These are phyloP conservation scores for Xylaria sp. DNA, from an alignment of 2,329 filamentous ascomycete species.

Conservation along the genomic window DNA sequence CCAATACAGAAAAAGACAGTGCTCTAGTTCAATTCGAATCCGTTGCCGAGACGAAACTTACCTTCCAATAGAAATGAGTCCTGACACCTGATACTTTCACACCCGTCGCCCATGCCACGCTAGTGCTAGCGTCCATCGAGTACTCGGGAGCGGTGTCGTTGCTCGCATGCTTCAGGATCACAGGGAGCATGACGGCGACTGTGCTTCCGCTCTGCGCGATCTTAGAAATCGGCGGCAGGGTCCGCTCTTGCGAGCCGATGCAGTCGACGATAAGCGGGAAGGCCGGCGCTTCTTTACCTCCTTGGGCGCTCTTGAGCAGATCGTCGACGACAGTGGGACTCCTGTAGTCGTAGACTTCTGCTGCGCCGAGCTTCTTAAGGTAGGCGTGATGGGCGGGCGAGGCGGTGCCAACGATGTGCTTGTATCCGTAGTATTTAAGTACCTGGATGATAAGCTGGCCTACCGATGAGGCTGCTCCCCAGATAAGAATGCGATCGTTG, in stretches of 20 bases:
- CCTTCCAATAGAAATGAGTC: slow-evolving; percentile 59
- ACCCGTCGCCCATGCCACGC: slow-evolving; percentile 56
- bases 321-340: slow-evolving; percentile 44
- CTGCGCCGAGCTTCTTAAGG: slow-evolving; percentile 52
- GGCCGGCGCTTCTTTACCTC: slow-evolving; percentile 30
- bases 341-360: slow-evolving; percentile 54
- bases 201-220: slow-evolving; percentile 55
- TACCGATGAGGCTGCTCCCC: slow-evolving; percentile 60
- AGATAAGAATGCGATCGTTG: slow-evolving; percentile 52
- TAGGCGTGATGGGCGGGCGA: slow-evolving; percentile 52
- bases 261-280: slow-evolving; percentile 60
- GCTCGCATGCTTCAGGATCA: slow-evolving; percentile 60
- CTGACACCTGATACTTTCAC: slow-evolving; percentile 60
- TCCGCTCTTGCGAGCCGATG: slow-evolving; percentile 56
- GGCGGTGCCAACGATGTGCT: slow-evolving; percentile 54
- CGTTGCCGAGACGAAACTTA: slow-evolving; percentile 37
- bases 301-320: slow-evolving; percentile 33
- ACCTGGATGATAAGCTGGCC: slow-evolving; percentile 58
- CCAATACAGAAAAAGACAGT: not conserved
- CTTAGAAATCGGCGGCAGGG: slow-evolving; percentile 54
- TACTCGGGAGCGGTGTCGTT: slow-evolving; percentile 56
- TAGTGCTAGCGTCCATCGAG: slow-evolving; percentile 55
- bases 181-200: slow-evolving; percentile 65
- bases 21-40: not conserved
- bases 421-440: slow-evolving; percentile 58